Evolutionary conservation across 2,329 filamentous ascomycete genomes (phyloP).

Genomic region (Penicillium sp.): DNA sequence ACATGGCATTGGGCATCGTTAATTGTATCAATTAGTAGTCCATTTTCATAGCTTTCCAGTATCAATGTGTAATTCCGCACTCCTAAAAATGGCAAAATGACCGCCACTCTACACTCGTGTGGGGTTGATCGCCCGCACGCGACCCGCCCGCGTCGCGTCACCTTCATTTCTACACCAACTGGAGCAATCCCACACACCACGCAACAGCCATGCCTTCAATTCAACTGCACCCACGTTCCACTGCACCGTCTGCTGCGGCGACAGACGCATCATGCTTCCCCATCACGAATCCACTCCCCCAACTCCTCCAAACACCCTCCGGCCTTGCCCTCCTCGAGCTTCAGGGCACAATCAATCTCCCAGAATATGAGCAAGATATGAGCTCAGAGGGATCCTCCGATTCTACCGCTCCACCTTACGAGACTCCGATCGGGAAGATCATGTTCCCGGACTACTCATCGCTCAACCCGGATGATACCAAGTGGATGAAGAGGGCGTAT

Average conservation of each 20-base stretch:
- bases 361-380: slow-evolving; percentile 32
- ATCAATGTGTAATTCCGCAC: neutral
- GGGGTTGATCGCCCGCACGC: slow-evolving; percentile 16
- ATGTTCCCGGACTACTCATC: slow-evolving; percentile 73
- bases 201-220: slow-evolving; percentile 40
- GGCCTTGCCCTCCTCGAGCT: slow-evolving; percentile 89
- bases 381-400: slow-evolving; percentile 25
- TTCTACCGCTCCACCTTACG: slow-evolving; percentile 21
- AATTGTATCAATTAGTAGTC: neutral
- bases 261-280: slow-evolving; percentile 4
- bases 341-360: slow-evolving; percentile 84
- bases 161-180: neutral
- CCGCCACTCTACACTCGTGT: slow-evolving; percentile 3
- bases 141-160: slow-evolving; percentile 15
- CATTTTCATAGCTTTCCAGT: neutral
- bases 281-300: slow-evolving; percentile 63
- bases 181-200: neutral
- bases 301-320: slow-evolving; percentile 81
- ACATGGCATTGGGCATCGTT: neutral
- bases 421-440: slow-evolving; percentile 66
- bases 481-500: slow-evolving; percentile 89
- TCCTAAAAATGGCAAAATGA: neutral
- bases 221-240: slow-evolving; percentile 33
- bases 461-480: slow-evolving; percentile 54
- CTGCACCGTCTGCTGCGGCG: slow-evolving; percentile 3